A percentile compares a stretch with the other conserved stretches of the same genome.
phyloP scores from a whole-genome alignment of 2,329 filamentous ascomycete species.

The Salinomyces thailandicus region DNA sequence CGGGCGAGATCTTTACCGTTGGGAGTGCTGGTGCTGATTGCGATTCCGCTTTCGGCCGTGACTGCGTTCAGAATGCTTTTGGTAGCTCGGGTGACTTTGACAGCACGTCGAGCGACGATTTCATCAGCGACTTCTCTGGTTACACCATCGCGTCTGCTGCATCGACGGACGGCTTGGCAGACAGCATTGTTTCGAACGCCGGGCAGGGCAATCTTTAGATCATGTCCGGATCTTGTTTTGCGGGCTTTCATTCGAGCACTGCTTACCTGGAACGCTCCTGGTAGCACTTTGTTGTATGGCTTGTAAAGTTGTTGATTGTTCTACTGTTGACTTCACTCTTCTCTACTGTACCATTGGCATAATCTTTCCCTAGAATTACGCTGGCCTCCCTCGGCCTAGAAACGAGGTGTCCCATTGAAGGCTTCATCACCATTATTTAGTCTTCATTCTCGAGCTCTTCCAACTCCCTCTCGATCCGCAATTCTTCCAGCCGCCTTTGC shows the following conservation, averaged over 20 bases:
- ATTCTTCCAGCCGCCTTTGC: background rate
- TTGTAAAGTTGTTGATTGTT: too few species aligned
- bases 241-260: too few species aligned
- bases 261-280: too few species aligned
- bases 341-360: too few species aligned
- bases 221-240: too few species aligned
- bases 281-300: too few species aligned
- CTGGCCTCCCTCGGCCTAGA: too few species aligned
- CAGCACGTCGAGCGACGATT: conserved; percentile 30
- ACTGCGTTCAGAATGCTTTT: conserved; percentile 40
- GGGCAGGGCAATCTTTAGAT: background rate
- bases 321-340: too few species aligned
- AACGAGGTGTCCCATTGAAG: too few species aligned
- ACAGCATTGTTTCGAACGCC: background rate
- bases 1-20: conserved; percentile 32
- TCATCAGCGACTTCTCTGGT: conserved; percentile 43
- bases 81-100: conserved; percentile 13
- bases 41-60: conserved; percentile 34
- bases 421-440: too few species aligned
- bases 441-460: background rate
- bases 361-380: too few species aligned
- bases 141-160: conserved; percentile 42
- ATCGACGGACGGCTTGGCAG: conserved; percentile 17
- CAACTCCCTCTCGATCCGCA: background rate
- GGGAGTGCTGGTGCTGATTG: conserved; percentile 7